Evolutionary conservation across 129 eudicot genomes (phyloP).

Genomic region (Lactuca saligna): DNA sequence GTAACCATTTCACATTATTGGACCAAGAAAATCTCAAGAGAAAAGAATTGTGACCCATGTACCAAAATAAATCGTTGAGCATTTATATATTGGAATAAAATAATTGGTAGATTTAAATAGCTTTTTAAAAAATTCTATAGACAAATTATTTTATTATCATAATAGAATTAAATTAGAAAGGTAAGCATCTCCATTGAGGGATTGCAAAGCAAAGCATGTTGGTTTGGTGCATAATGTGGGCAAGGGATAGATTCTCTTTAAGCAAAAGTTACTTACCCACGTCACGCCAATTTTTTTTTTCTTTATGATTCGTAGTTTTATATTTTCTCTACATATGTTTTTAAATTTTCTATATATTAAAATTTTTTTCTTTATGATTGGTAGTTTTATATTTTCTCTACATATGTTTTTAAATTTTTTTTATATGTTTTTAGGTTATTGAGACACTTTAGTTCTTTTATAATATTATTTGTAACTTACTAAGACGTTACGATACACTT

Average conservation of each 20-base stretch:
- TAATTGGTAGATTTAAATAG: not conserved
- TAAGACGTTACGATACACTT: too few species aligned
- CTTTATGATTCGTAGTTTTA: too few species aligned
- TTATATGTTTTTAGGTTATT: too few species aligned
- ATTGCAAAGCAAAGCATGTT: slow-evolving; percentile 20
- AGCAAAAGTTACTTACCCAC: slow-evolving; percentile 6
- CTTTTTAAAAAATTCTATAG: not conserved
- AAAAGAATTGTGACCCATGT: not conserved
- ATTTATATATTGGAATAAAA: not conserved
- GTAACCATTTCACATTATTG: too few species aligned
- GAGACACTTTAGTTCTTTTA: not conserved
- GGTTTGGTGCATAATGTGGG: slow-evolving; percentile 25
- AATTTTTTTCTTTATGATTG: too few species aligned
- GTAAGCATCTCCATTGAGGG: slow-evolving; percentile 19
- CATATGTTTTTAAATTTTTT: too few species aligned
- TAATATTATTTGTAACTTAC: too few species aligned
- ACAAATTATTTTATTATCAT: not conserved
- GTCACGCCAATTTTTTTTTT: not conserved
- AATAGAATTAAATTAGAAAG: slow-evolving; percentile 4
- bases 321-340: not conserved
- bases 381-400: not conserved
- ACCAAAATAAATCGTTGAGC: not conserved
- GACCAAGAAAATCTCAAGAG: too few species aligned
- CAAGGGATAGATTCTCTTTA: slow-evolving; percentile 22
- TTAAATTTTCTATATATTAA: too few species aligned